Percentiles rank a stretch among this genome's conserved stretches.
phyloP scores from a whole-genome alignment of 1,284 basidiomycete species.

The Phaffia rhodozyma region DNA sequence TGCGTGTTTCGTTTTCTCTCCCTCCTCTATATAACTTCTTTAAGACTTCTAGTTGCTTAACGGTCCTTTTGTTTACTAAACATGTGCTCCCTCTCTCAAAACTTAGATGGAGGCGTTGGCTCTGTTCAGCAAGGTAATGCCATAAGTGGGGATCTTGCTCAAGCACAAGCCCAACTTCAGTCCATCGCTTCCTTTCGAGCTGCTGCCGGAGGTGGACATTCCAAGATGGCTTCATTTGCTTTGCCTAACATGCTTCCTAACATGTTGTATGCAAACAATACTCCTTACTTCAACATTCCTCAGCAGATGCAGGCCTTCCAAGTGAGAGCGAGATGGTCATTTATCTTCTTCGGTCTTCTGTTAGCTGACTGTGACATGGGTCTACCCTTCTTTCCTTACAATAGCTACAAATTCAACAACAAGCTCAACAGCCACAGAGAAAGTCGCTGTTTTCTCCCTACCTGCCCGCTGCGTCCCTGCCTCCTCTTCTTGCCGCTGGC shows the following conservation, averaged over 20 bases:
- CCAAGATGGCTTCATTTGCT: constrained; percentile 93
- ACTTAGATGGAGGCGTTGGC: constrained; percentile 57
- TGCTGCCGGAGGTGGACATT: constrained; percentile 84
- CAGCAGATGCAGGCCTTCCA: constrained; percentile 62
- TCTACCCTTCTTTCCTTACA: neutral
- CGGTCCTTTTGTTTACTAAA: constrained; percentile 5
- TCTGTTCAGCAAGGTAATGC: constrained; percentile 48
- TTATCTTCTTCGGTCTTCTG: constrained; percentile 41
- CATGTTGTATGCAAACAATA: constrained; percentile 20
- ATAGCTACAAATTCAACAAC: constrained; percentile 70
- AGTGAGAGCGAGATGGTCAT: constrained; percentile 23
- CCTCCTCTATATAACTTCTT: neutral
- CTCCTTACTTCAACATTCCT: constrained; percentile 41
- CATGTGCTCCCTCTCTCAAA: constrained; percentile 8
- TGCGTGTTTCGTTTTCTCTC: constrained; percentile 36
- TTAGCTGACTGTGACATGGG: neutral
- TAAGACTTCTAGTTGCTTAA: neutral
- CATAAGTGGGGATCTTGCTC: constrained; percentile 69
- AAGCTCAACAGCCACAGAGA: constrained; percentile 77
- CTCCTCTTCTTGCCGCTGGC: constrained; percentile 91
- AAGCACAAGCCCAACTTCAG: constrained; percentile 91
- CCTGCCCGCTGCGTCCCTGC: constrained; percentile 91
- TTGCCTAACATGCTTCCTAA: constrained; percentile 95
- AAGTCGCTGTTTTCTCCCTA: constrained; percentile 99
- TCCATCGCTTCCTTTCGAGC: constrained; percentile 95